Base-by-base conservation (phyloP, 129 eudicot species). In the Ambrosia artemisiifolia region DNA sequence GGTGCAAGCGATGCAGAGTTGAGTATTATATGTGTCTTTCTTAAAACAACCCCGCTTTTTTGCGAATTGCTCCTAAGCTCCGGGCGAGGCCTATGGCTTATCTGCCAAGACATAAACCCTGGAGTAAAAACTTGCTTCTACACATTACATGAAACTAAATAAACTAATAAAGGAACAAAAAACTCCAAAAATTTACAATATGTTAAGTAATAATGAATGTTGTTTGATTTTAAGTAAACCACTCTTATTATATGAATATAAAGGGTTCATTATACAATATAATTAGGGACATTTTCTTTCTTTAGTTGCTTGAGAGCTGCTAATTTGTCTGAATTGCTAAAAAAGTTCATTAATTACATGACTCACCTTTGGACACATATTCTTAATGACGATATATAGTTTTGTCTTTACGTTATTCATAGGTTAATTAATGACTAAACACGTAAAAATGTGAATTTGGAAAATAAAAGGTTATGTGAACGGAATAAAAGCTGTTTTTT, bases 21-120 rank as follows among this genome's bases (percentile, higher is more conserved):
- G 67, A 91, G 96, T 96, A 85, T 92, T 28, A 92, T 88, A 86
- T 92, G 96, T n/a, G n/a, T n/a, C n/a, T n/a, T n/a, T n/a, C n/a
- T n/a, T n/a, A n/a, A n/a, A n/a, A n/a, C n/a, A n/a, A n/a, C n/a
- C n/a, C n/a, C n/a, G n/a, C n/a, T n/a, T n/a, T n/a, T n/a, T n/a
- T n/a, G n/a, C n/a, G n/a, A n/a, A n/a, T n/a, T n/a, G n/a, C n/a
- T n/a, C n/a, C n/a, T n/a, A n/a, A n/a, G n/a, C n/a, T n/a, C n/a
- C n/a, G n/a, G n/a, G n/a, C n/a, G n/a, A n/a, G n/a, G n/a, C n/a
- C n/a, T n/a, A n/a, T n/a, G n/a, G n/a, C 82, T 92, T 92, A 92
- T 82, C 98, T 92, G 77, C 68, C 73, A 57, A 38, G 17, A 62
- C 63, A 66, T 11, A 67, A 68, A 13, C 19, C 33, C n/a, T 65